A percentile compares a stretch with the other conserved stretches of the same genome.
Evolutionary conservation across 306 rosid species (phyloP).

Genomic region (Dalbergia cochinchinensis): DNA sequence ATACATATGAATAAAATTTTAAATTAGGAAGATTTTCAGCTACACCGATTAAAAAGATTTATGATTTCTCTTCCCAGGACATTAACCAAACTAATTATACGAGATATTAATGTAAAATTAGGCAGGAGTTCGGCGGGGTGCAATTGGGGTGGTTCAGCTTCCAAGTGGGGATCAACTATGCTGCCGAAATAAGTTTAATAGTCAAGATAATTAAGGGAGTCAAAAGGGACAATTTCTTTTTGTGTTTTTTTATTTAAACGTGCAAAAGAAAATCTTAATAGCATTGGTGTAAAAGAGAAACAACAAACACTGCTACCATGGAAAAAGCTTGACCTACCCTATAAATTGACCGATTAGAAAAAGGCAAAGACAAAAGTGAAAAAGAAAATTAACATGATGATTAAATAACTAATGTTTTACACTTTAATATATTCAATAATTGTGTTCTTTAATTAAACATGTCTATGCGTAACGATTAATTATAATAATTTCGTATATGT

Average conservation of each 20-base stretch:
- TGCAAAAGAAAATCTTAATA: not conserved
- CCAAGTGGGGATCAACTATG: not conserved
- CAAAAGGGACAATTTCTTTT: not conserved
- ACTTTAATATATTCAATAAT: not conserved
- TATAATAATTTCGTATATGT: not conserved
- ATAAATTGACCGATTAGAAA: constrained; percentile 14
- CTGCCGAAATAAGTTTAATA: constrained; percentile 28
- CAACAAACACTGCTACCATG: not conserved
- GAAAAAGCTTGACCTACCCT: constrained; percentile 39
- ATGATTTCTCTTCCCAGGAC: not conserved
- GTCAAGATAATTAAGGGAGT: constrained; percentile 11
- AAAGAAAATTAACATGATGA: constrained; percentile 3
- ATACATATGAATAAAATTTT: too few relatives aligned
- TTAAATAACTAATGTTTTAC: not conserved
- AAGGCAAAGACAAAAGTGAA: constrained; percentile 19
- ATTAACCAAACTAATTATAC: not conserved
- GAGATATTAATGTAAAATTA: not conserved
- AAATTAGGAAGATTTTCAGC: too few relatives aligned
- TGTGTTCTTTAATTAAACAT: not conserved
- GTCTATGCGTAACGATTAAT: not conserved
- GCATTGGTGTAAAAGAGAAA: constrained; percentile 24
- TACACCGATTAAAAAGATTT: too few relatives aligned
- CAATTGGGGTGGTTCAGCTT: constrained; percentile 23
- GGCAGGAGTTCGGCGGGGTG: not conserved
- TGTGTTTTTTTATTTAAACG: too few relatives aligned